Base-by-base conservation (phyloP, 331 rosid genomes). In the Quercus phellos region DNA sequence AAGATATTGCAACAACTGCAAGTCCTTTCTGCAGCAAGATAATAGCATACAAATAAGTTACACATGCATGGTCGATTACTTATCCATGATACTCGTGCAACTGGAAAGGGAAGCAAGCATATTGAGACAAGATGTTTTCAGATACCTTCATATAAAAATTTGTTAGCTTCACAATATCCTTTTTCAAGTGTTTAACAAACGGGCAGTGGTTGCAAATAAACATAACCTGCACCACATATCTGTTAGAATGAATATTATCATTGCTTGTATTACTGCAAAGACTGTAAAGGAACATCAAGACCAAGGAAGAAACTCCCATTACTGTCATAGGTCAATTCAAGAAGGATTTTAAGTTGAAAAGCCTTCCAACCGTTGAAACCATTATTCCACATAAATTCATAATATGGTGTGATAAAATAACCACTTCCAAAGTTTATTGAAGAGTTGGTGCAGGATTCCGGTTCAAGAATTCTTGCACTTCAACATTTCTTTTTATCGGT, bases 161-260 rank as follows among this genome's bases (percentile, higher is more conserved):
- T 5, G 97, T 51, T 70, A 90, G 97, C 84, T 92, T 90, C 58
- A 78, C 97, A 51, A 94, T 88, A 82, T 81, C 90, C 54, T 90
- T 90, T 63, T 90, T 90, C 86, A 94, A 82, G 85, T 90, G 97
- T 55, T 74, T 90, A 73, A 94, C 98, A 73, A 94, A 94, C 30
- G 98, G 99, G 82, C 96, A 92, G 73, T 92, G 98, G 77, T 92
- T 94, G 92, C 98, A 92, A 69, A 94, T 81, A 88, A 94, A 94
- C 99, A 92, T 94, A 81, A 94, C 99, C 98, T 94, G 94, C 85
- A 54, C 17, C 26, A 60, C 59, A 71, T 58, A 69, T 46, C 27
- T 50, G 58, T 61, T 71, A 70, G 55, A 51, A 68, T 26, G 30
- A 66, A 21, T 30, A 56, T 63, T 13, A 70, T 13, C 50, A 60